Conservation (phyloP, 208 protist species). For the Naegleria gruberi region DNA sequence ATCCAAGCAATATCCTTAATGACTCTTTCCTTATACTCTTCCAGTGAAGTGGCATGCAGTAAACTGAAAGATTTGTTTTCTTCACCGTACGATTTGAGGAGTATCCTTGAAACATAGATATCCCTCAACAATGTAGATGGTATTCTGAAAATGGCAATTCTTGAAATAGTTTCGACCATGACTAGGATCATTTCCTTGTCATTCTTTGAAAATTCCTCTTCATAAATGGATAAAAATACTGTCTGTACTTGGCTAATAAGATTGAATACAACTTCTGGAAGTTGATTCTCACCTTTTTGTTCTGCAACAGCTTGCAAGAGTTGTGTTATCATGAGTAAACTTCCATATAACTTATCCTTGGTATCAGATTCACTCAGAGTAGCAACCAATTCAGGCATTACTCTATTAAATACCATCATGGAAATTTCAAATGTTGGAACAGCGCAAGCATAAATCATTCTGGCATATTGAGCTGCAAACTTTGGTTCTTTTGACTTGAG, state of each 20-base stretch:
- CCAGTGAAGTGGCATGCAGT: neutral
- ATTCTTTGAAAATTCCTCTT: neutral
- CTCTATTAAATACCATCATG: neutral
- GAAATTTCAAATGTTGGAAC: neutral
- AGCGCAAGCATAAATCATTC: neutral
- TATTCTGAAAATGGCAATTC: neutral
- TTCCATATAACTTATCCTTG: neutral
- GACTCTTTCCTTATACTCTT: neutral
- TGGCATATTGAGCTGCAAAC: neutral
- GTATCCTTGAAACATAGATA: neutral
- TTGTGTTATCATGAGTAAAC: neutral
- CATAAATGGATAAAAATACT: neutral
- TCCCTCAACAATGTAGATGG: neutral
- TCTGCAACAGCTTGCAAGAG: neutral
- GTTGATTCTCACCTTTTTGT: neutral
- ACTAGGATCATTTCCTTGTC: neutral
- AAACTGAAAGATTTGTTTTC: neutral
- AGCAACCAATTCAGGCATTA: neutral
- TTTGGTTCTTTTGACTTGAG: neutral
- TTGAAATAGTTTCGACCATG: neutral
- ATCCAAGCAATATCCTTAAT: neutral
- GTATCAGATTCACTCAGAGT: neutral
- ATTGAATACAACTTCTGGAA: neutral
- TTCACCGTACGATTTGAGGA: neutral
- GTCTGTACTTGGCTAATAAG: neutral